Evolutionary conservation across 805 yeast genomes (phyloP).

Genomic region (Metschnikowia lochheadii): DNA sequence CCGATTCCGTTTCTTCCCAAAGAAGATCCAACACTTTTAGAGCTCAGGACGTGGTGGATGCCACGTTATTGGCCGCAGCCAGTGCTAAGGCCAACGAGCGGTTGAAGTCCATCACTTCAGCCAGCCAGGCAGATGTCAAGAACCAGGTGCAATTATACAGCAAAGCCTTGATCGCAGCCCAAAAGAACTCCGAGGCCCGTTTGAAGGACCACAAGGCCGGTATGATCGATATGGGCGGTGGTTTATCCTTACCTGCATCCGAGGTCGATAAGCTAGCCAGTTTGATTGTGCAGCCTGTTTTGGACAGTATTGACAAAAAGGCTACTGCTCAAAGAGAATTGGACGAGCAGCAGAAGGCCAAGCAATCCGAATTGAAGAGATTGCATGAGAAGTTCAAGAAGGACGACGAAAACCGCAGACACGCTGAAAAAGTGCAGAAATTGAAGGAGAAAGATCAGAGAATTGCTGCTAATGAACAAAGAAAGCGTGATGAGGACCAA

Average conservation of each 20-base stretch:
- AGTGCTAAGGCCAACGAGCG: slow-evolving; percentile 43
- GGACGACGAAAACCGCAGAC: slow-evolving; percentile 24
- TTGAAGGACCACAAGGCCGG: slow-evolving; percentile 47
- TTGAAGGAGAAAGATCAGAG: slow-evolving; percentile 36
- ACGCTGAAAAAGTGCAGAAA: slow-evolving; percentile 31
- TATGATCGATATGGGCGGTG: slow-evolving; percentile 78
- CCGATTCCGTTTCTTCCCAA: slow-evolving; percentile 24
- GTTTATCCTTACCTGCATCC: slow-evolving; percentile 65
- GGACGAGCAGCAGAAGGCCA: slow-evolving; percentile 32
- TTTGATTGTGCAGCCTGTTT: slow-evolving; percentile 76
- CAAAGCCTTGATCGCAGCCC: slow-evolving; percentile 74
- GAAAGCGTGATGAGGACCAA: slow-evolving; percentile 29
- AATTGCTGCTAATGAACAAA: slow-evolving; percentile 28
- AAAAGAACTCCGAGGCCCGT: slow-evolving; percentile 59
- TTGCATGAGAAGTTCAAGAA: slow-evolving; percentile 27
- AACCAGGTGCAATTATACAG: slow-evolving; percentile 56
- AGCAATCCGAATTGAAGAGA: slow-evolving; percentile 32
- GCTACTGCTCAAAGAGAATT: slow-evolving; percentile 65
- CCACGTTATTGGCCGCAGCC: slow-evolving; percentile 47
- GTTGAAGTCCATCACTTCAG: slow-evolving; percentile 28
- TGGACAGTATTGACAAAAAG: slow-evolving; percentile 64
- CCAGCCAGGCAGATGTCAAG: slow-evolving; percentile 30
- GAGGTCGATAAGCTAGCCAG: slow-evolving; percentile 81
- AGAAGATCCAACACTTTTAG: slow-evolving; percentile 32
- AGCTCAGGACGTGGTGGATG: slow-evolving; percentile 43